These are phyloP conservation scores for Trichoderma breve DNA, from an alignment of 2,329 filamentous ascomycete genomes.

Conservation along the genomic window DNA sequence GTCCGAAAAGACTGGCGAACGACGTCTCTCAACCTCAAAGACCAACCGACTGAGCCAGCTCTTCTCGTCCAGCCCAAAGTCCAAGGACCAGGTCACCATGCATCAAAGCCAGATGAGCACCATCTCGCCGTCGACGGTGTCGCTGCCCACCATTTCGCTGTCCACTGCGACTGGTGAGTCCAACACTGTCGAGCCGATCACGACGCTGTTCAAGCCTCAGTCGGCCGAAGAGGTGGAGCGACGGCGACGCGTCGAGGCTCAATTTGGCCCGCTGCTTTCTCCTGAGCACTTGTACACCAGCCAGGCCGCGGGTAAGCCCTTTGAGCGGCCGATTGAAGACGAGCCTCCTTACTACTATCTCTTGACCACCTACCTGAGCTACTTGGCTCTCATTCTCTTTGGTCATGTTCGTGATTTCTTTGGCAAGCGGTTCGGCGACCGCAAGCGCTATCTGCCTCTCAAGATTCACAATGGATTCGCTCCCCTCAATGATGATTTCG, in stretches of 20 bases:
- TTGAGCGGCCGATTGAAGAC: constrained; percentile 83
- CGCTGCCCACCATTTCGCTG: constrained; percentile 86
- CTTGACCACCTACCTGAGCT: constrained; percentile 97
- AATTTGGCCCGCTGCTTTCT: constrained; percentile 84
- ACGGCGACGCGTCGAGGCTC: constrained; percentile 75
- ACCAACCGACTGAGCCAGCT: constrained; percentile 76
- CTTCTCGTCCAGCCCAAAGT: constrained; percentile 78
- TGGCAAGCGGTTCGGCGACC: constrained; percentile 87
- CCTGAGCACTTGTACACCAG: constrained; percentile 85
- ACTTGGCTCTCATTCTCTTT: constrained; percentile 90
- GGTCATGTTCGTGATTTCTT: constrained; percentile 97
- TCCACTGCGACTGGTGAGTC: constrained; percentile 67
- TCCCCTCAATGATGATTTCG: constrained; percentile 94
- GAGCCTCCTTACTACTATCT: constrained; percentile 97
- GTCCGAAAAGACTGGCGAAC: constrained; percentile 52
- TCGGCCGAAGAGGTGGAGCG: constrained; percentile 77
- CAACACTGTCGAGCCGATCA: constrained; percentile 72
- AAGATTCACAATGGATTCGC: constrained; percentile 86
- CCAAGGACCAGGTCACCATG: constrained; percentile 65
- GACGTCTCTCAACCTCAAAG: constrained; percentile 63
- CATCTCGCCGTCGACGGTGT: constrained; percentile 69
- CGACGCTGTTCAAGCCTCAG: constrained; percentile 79
- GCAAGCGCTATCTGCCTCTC: constrained; percentile 77
- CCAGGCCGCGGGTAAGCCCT: constrained; percentile 75
- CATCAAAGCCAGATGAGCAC: constrained; percentile 58